Evolutionary conservation across 257 asterid species (phyloP).

Genomic region (Solanum medicagineum): DNA sequence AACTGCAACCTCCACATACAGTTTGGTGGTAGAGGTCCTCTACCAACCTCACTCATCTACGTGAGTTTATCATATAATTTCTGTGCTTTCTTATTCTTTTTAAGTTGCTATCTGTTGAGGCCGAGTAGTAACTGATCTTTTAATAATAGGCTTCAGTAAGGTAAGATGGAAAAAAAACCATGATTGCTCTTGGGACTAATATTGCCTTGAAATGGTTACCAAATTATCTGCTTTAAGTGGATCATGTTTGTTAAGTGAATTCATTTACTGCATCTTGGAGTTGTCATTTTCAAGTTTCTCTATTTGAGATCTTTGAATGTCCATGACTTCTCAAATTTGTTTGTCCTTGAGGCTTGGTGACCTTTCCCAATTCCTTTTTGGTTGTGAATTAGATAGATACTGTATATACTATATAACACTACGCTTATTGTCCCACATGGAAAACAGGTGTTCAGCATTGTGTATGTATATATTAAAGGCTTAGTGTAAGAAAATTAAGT

Average conservation of each 20-base stretch:
- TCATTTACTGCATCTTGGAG: background rate
- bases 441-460: background rate
- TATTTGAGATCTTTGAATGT: background rate
- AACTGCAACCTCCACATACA: background rate
- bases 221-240: background rate
- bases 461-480: background rate
- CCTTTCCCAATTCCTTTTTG: background rate
- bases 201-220: background rate
- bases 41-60: background rate
- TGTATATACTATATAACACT: background rate
- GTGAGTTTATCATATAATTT: background rate
- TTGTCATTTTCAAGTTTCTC: background rate
- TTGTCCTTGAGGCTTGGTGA: conserved; percentile 1
- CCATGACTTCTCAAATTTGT: background rate
- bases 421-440: background rate
- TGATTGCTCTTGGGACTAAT: background rate
- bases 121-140: background rate
- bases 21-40: background rate
- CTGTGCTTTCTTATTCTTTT: background rate
- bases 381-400: background rate
- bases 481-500: background rate
- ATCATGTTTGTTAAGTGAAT: background rate
- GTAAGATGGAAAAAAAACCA: background rate
- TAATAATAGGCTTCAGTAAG: background rate
- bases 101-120: background rate